A percentile compares a stretch with the other conserved stretches of the same genome.
Conservation (phyloP, 768 basidiomycete species). For the Leccinellum albellum region DNA sequence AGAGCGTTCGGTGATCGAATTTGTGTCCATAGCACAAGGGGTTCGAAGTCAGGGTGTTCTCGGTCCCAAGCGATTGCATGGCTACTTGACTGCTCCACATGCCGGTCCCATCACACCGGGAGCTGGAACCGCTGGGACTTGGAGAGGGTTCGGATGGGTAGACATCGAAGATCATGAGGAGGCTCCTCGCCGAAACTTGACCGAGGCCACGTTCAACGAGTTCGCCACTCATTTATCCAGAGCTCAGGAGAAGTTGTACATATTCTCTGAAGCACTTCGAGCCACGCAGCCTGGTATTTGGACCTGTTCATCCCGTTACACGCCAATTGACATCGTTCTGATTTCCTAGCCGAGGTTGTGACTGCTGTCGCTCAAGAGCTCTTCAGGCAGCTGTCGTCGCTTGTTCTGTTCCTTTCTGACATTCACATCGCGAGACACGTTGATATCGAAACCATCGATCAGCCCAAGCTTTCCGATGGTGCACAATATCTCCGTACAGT, state of each 20-base stretch:
- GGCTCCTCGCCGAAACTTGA: conserved; percentile 27
- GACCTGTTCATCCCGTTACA: not conserved
- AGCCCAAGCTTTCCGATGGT: conserved; percentile 33
- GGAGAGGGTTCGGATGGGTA: conserved; percentile 56
- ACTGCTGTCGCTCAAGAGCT: conserved; percentile 29
- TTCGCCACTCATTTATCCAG: conserved; percentile 24
- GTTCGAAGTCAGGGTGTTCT: conserved; percentile 25
- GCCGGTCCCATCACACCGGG: conserved; percentile 43
- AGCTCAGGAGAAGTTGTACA: conserved; percentile 29
- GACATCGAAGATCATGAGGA: conserved; percentile 33
- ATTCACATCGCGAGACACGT: conserved; percentile 51
- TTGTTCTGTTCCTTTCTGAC: conserved; percentile 42
- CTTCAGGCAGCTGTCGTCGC: conserved; percentile 37
- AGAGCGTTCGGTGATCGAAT: conserved; percentile 62
- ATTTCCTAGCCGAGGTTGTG: conserved; percentile 20
- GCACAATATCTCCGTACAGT: conserved; percentile 39
- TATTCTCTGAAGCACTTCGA: conserved; percentile 17
- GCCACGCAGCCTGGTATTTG: conserved; percentile 21
- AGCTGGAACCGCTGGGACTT: conserved; percentile 47
- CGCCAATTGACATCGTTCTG: not conserved
- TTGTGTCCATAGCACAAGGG: conserved; percentile 60
- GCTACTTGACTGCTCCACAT: conserved; percentile 34
- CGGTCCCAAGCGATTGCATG: conserved; percentile 35
- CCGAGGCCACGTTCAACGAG: conserved; percentile 30
- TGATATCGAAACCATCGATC: conserved; percentile 44